These are phyloP conservation scores for Erodium maritimum DNA, from an alignment of 345 rosid species.

Conservation along the genomic window DNA sequence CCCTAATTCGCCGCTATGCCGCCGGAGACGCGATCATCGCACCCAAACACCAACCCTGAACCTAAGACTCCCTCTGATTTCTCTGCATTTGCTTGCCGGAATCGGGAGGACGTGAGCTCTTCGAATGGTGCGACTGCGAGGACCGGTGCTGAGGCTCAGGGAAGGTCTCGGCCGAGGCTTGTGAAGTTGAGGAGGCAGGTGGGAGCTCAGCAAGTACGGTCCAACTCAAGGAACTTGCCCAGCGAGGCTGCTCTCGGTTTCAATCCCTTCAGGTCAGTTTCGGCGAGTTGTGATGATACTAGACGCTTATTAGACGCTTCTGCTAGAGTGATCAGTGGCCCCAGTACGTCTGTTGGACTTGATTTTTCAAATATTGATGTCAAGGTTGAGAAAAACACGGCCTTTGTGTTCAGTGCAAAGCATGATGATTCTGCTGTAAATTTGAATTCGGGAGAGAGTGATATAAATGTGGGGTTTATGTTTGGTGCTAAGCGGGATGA, in stretches of 20 bases:
- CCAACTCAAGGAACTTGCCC: constrained; percentile 16
- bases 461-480: constrained; percentile 11
- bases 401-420: constrained; percentile 24
- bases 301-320: constrained; percentile 12
- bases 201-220: constrained; percentile 18
- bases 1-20: too few species aligned
- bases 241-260: constrained; percentile 23
- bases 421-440: constrained; percentile 1
- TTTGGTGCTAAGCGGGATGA: constrained; percentile 11
- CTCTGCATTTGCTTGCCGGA: constrained; percentile 7
- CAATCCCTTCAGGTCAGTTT: constrained; percentile 32
- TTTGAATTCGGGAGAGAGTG: constrained; percentile 4
- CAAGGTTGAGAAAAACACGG: constrained; percentile 4
- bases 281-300: constrained; percentile 8
- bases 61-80: too few species aligned
- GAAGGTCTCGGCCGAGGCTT: constrained; percentile 43
- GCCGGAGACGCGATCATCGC: too few species aligned
- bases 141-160: constrained; percentile 15
- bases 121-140: constrained; percentile 6
- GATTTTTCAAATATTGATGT: not conserved
- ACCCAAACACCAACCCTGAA: too few species aligned
- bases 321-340: constrained; percentile 5
- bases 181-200: constrained; percentile 47
- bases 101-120: constrained; percentile 5
- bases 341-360: constrained; percentile 8